phyloP scores from a whole-genome alignment of 2,329 filamentous ascomycete species.

The Aspergillus spinulosporus region DNA sequence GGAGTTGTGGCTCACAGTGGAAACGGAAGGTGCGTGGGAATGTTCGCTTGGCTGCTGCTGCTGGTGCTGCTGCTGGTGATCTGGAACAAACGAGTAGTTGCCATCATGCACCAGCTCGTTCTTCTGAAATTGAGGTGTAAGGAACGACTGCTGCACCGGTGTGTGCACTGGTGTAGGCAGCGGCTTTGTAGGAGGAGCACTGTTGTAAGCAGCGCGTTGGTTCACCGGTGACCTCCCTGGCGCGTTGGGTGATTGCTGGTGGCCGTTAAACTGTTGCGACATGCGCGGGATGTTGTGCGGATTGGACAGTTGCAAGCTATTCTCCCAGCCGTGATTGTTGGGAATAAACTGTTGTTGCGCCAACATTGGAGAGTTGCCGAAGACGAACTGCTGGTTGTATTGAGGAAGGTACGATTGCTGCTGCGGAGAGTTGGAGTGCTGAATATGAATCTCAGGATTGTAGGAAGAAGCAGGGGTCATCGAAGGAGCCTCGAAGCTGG shows the following conservation, averaged over 20 bases:
- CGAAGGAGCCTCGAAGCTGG: slow-evolving; percentile 40
- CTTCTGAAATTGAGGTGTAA: slow-evolving; percentile 48
- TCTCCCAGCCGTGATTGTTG: slow-evolving; percentile 38
- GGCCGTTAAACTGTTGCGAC: slow-evolving; percentile 14
- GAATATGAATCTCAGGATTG: slow-evolving; percentile 38
- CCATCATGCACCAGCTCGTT: slow-evolving; percentile 47
- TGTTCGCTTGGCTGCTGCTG: slow-evolving; percentile 48
- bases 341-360: slow-evolving; percentile 40
- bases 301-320: slow-evolving; percentile 39
- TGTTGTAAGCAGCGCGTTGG: slow-evolving; percentile 36
- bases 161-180: slow-evolving; percentile 58
- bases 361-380: slow-evolving; percentile 40
- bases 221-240: slow-evolving; percentile 46
- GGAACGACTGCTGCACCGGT: slow-evolving; percentile 53
- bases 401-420: slow-evolving; percentile 33
- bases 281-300: slow-evolving; percentile 30
- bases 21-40: slow-evolving; percentile 59
- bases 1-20: slow-evolving; percentile 61
- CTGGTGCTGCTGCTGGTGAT: slow-evolving; percentile 43
- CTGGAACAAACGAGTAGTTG: slow-evolving; percentile 52
- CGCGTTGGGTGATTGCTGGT: slow-evolving; percentile 39
- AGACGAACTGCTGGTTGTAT: slow-evolving; percentile 30
- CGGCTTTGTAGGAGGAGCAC: slow-evolving; percentile 52
- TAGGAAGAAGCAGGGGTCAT: slow-evolving; percentile 44
- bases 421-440: slow-evolving; percentile 34